phyloP scores from a whole-genome alignment of 768 basidiomycete genomes.

The Artomyces pyxidatus region DNA sequence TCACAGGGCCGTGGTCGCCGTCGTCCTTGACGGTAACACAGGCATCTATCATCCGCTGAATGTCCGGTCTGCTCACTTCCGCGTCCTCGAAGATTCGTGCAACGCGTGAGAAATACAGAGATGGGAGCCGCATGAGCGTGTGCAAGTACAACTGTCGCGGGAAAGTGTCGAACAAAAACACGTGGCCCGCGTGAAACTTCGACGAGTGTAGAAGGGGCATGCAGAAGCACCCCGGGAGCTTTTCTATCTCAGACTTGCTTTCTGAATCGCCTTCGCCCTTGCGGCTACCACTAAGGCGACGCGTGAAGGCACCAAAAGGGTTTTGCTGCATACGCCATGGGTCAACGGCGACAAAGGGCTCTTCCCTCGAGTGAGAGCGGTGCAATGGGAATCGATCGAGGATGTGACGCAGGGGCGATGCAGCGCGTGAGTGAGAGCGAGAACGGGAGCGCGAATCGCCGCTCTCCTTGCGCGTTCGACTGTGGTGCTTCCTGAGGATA shows the following conservation, averaged over 20 bases:
- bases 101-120: constrained; percentile 74
- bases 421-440: constrained; percentile 31
- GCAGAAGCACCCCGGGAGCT: constrained; percentile 11
- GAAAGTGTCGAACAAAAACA: constrained; percentile 29
- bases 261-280: background rate
- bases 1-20: background rate
- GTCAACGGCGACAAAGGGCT: constrained; percentile 29
- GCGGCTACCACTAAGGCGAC: background rate
- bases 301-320: constrained; percentile 3
- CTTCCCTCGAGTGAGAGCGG: constrained; percentile 35
- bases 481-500: constrained; percentile 6
- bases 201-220: constrained; percentile 8
- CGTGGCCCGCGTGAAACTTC: constrained; percentile 11
- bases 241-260: constrained; percentile 2
- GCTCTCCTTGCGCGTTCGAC: constrained; percentile 18
- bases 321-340: constrained; percentile 24
- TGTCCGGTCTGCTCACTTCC: constrained; percentile 67
- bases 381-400: constrained; percentile 48
- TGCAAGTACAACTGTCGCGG: constrained; percentile 37
- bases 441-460: constrained; percentile 24
- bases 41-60: constrained; percentile 34
- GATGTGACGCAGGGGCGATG: constrained; percentile 48
- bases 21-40: constrained; percentile 8
- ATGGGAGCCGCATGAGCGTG: constrained; percentile 59
- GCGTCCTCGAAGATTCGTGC: constrained; percentile 71